Base-by-base conservation (phyloP, 208 protist species). In the Acanthamoeba lenticulata region DNA sequence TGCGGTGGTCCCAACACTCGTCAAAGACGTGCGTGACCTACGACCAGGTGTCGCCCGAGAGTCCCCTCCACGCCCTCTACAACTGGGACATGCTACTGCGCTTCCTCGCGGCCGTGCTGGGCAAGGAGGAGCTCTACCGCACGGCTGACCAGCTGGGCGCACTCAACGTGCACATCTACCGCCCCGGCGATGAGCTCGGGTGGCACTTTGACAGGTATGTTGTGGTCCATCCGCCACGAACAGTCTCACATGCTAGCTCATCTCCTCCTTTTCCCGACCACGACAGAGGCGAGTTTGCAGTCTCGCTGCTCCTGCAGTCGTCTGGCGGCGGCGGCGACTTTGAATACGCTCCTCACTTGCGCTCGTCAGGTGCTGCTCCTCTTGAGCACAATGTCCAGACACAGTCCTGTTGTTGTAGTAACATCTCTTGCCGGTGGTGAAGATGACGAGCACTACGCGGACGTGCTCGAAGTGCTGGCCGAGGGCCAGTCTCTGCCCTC, bases 1-100 rank as follows among this genome's bases (percentile, higher is more conserved):
- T 38, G 57, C 29, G 32, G 21, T 13, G 42, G 24, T 13, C 27
- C 3, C 85, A 91, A 47, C 85, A 69, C 40, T 91, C 85, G 13
- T 60, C 85, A 62, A 91, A 91, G 85, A 91, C 55, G 27, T 91
- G 85, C 55, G 57, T 91, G 6, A 91, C 85, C 47, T 91, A 72
- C 40, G 85, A 91, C 38, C 85, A 91, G 85, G 40, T 91, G 27
- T 69, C 85, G 29, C 36, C 44, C 21, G 57, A 11, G 11, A 72
- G 38, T 38, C 85, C 85, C n/a, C 34, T 91, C 7, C 34, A 24
- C 11, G 27, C 2, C 5, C 32, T 91, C 7, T 91, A 69, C 55
- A 38, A 91, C 24, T 91, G 85, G 85, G 55, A 62, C 44, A 11
- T 34, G 6, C 36, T 91, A 24, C 9, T 44, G 34, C 40, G 67